Conservation (phyloP, 805 yeast species). For the Lachancea dasiensis region DNA sequence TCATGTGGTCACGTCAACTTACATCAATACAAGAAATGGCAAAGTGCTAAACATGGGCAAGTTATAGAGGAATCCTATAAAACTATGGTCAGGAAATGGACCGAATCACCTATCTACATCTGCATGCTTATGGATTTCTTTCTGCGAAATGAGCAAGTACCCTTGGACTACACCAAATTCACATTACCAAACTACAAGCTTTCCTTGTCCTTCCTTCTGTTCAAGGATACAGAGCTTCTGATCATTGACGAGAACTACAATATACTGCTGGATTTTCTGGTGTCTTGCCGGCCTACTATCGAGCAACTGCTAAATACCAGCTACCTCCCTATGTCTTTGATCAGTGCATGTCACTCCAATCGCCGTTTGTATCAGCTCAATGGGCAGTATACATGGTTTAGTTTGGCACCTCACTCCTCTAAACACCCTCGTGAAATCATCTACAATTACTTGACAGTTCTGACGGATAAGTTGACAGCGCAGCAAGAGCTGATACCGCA, state of each 20-base stretch:
- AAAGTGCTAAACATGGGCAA: slow-evolving; percentile 1
- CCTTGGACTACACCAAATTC: slow-evolving; percentile 10
- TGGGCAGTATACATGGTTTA: slow-evolving; percentile 10
- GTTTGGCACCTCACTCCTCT: slow-evolving; percentile 2
- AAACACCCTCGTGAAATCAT: slow-evolving; percentile 5
- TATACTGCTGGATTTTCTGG: slow-evolving; percentile 17
- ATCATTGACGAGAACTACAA: slow-evolving; percentile 15
- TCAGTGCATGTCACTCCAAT: neutral
- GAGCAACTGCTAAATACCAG: slow-evolving; percentile 7
- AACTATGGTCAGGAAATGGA: slow-evolving; percentile 10
- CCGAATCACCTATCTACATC: slow-evolving; percentile 4
- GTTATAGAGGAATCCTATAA: slow-evolving; percentile 3
- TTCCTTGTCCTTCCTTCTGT: slow-evolving; percentile 6
- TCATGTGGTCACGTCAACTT: slow-evolving; percentile 11
- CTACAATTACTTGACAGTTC: slow-evolving; percentile 8
- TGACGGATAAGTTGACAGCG: slow-evolving; percentile 11
- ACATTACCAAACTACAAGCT: slow-evolving; percentile 12
- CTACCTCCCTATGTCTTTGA: slow-evolving; percentile 1
- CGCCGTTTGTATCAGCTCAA: slow-evolving; percentile 9
- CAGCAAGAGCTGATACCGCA: slow-evolving; percentile 11
- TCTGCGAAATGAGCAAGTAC: slow-evolving; percentile 12
- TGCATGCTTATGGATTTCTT: slow-evolving; percentile 15
- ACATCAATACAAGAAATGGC: slow-evolving; percentile 7
- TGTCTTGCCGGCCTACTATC: slow-evolving; percentile 12
- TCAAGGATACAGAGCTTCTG: slow-evolving; percentile 9